Conservation (phyloP, 495 filamentous ascomycete species). For the Penicillium lagena region DNA sequence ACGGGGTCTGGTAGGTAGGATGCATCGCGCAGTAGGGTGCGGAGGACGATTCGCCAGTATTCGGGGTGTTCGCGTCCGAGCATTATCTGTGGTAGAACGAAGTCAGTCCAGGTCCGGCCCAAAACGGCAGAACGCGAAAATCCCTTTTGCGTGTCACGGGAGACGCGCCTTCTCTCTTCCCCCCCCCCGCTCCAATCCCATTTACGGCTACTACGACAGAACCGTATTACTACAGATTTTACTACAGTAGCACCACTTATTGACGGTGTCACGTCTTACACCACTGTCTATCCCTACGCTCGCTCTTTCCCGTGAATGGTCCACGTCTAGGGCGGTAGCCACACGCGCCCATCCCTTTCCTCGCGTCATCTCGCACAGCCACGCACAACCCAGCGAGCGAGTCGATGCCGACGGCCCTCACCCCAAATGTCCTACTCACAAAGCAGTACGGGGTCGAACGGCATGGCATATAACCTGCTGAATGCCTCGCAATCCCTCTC, state of each 20-base stretch:
- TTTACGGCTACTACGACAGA: neutral
- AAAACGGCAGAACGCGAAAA: slow-evolving; percentile 15
- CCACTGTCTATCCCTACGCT: no score
- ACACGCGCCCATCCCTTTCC: no score
- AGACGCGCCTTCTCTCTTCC: slow-evolving; percentile 25
- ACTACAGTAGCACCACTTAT: no score
- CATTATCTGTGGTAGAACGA: slow-evolving; percentile 11
- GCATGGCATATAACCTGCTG: slow-evolving; percentile 38
- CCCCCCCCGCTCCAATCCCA: slow-evolving; percentile 10
- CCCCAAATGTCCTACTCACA: slow-evolving; percentile 38
- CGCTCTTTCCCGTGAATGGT: no score
- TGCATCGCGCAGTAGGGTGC: slow-evolving; percentile 75
- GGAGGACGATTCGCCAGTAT: slow-evolving; percentile 58
- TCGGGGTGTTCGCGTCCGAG: slow-evolving; percentile 1
- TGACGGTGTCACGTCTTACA: no score
- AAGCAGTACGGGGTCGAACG: slow-evolving; percentile 37
- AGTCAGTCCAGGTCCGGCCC: slow-evolving; percentile 19
- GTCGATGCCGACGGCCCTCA: slow-evolving; percentile 1
- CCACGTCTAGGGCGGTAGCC: no score
- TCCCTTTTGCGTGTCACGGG: slow-evolving; percentile 23
- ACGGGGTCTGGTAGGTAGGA: slow-evolving; percentile 75
- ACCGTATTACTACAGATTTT: slow-evolving; percentile 9
- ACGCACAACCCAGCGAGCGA: slow-evolving; percentile 8
- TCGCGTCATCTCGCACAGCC: slow-evolving; percentile 17
- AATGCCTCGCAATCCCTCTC: slow-evolving; percentile 45